Percentiles rank a stretch among this genome's conserved stretches.
Evolutionary conservation across 768 basidiomycete genomes (phyloP).

Genomic region (Leccinum arenicola): DNA sequence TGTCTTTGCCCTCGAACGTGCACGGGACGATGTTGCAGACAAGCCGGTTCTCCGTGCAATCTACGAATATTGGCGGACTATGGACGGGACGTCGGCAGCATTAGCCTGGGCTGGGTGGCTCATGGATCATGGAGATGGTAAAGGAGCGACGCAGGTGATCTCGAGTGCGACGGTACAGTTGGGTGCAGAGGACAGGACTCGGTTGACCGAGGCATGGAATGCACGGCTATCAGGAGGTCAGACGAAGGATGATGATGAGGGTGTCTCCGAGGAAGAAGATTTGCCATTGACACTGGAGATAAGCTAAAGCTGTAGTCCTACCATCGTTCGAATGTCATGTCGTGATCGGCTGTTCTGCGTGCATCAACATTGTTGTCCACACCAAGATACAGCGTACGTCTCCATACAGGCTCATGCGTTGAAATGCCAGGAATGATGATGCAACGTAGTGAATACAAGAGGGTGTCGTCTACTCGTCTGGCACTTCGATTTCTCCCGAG

Average conservation of each 20-base stretch:
- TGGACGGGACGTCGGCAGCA: conserved; percentile 38
- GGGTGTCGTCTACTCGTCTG: conserved; percentile 65
- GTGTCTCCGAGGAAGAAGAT: conserved; percentile 11
- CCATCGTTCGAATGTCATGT: neutral
- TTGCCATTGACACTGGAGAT: conserved; percentile 16
- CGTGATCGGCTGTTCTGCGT: neutral
- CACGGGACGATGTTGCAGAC: conserved; percentile 15
- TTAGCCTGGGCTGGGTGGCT: conserved; percentile 50
- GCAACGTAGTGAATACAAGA: conserved; percentile 19
- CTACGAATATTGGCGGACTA: conserved; percentile 43
- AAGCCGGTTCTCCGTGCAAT: conserved; percentile 23
- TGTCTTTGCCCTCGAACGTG: conserved; percentile 36
- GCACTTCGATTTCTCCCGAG: conserved; percentile 81
- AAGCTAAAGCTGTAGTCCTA: neutral
- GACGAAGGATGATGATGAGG: conserved; percentile 11
- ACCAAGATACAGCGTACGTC: neutral
- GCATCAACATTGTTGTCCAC: neutral
- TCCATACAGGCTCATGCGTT: neutral
- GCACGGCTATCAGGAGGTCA: conserved; percentile 13
- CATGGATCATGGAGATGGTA: conserved; percentile 37
- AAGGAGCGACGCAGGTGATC: conserved; percentile 39
- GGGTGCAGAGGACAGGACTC: conserved; percentile 26
- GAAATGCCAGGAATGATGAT: conserved; percentile 14
- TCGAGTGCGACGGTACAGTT: conserved; percentile 31
- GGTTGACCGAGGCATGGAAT: conserved; percentile 38